Conservation (phyloP, 208 protist species). For the Crithidia brevicula region DNA sequence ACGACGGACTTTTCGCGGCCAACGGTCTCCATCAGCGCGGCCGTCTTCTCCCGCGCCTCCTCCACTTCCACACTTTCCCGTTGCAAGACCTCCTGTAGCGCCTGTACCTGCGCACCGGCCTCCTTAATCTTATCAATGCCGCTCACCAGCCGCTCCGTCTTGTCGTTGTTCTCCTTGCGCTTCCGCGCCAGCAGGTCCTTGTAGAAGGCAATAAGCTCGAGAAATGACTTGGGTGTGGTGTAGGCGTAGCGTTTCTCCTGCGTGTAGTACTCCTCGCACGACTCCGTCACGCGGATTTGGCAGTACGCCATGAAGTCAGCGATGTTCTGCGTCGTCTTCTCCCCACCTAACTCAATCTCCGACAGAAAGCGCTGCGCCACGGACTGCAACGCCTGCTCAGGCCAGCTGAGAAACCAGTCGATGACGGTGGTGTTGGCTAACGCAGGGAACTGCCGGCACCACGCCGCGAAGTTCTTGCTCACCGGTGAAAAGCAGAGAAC, state of each 20-base stretch:
- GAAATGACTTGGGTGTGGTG: constrained; percentile 99
- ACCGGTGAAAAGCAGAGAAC: constrained; percentile 98
- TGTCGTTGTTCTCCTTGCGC: constrained; percentile 88
- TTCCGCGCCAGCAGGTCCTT: constrained; percentile 95
- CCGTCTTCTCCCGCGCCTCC: constrained; percentile 94
- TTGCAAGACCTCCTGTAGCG: constrained; percentile 90
- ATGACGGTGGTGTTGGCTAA: constrained; percentile 98
- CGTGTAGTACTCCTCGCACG: constrained; percentile 92
- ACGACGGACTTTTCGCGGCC: constrained; percentile 96
- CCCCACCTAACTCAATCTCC: constrained; percentile 89
- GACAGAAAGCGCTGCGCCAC: constrained; percentile 96
- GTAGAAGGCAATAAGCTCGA: constrained; percentile 99
- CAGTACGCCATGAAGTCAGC: constrained; percentile 97
- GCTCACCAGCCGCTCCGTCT: constrained; percentile 93
- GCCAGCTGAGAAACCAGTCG: constrained; percentile 99
- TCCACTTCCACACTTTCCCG: constrained; percentile 95
- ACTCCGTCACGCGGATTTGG: constrained; percentile 95
- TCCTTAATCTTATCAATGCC: constrained; percentile 95
- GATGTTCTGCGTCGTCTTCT: constrained; percentile 86
- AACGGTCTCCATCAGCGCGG: constrained; percentile 95
- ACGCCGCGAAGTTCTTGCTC: constrained; percentile 96
- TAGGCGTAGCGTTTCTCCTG: constrained; percentile 97
- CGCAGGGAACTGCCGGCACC: constrained; percentile 98
- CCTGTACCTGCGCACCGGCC: constrained; percentile 91
- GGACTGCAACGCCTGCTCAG: constrained; percentile 96